Evolutionary conservation across 2,329 filamentous ascomycete genomes (phyloP).

Genomic region (Cercospora zeae-maydis): DNA sequence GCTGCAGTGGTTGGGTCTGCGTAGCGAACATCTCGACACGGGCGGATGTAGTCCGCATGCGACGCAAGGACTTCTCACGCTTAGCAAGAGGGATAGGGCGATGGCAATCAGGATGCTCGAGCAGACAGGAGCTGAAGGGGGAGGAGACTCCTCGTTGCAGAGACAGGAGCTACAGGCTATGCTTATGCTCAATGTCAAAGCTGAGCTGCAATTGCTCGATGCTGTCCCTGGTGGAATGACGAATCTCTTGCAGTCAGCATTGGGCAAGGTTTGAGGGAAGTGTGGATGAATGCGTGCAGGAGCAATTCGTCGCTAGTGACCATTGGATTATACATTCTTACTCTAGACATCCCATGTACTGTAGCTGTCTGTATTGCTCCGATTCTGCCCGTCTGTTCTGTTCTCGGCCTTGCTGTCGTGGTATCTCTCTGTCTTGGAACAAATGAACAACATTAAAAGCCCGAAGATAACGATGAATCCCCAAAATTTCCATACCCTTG

Average conservation of each 20-base stretch:
- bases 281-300: neutral
- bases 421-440: neutral
- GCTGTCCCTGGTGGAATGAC: constrained; percentile 27
- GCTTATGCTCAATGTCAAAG: constrained; percentile 70
- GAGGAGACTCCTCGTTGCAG: constrained; percentile 16
- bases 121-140: neutral
- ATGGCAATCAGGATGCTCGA: constrained; percentile 54
- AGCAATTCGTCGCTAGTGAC: neutral
- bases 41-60: constrained; percentile 29
- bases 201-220: constrained; percentile 63
- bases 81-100: constrained; percentile 57
- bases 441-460: neutral
- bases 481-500: neutral
- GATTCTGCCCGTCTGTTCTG: neutral
- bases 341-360: neutral
- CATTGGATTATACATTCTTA: neutral
- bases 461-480: constrained; percentile 36
- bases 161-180: constrained; percentile 64
- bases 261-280: neutral
- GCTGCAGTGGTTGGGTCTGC: constrained; percentile 65
- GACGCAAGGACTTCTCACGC: constrained; percentile 45
- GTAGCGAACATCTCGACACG: constrained; percentile 33
- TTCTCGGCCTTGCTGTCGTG: neutral
- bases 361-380: neutral
- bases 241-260: constrained; percentile 19